Evolutionary conservation across 2,329 filamentous ascomycete genomes (phyloP), one percentile per base, ranked within the genome.

Genomic region (Truncatella angustata): DNA sequence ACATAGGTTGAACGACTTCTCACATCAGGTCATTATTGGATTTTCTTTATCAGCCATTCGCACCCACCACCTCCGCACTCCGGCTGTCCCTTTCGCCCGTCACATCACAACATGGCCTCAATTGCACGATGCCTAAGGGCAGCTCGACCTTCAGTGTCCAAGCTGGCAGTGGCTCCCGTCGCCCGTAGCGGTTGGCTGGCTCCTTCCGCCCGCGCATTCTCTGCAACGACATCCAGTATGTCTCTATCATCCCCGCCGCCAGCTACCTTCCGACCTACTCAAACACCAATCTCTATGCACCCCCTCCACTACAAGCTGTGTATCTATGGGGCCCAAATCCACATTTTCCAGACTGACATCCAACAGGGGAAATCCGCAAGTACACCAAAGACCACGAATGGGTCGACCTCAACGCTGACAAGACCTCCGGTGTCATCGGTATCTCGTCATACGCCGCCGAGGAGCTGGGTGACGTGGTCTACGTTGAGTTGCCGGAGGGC

Each of bases 371-470:
- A 51, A 76, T 82, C 58, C 93, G 94, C 76, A 90, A 87, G 71
- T 99, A 96, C 80, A 97, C 94, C 59, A 88, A 92, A 71, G 93
- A 97, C 69, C 94, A 99, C 79, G 94, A 99, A 78, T 99, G 94
- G 94, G 86, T 99, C 70, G 91, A 97, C 73, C 77, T 96, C 55
- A 87, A 86, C 52, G 84, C 84, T 48, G 89, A 95, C 73, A 85
- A 87, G 70, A 93, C 89, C 73, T 87, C 86, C 46, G 92, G 90
- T 78, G 83, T 81, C 48, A 78, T 86, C 61, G 94, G 94, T 55
- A 96, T 99, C 70, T 94, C 91, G 52, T 80, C 87, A 62, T 97
- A 96, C 79, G 94, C 94, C 18, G 90, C 94, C 60, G 84, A 95
- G 65, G 87, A 90, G 60, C 88, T 99, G 56, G 94, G 94, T 61